Percentiles rank a stretch among this genome's conserved stretches.
phyloP scores from a whole-genome alignment of 305 asterid species.

The Caryopteris hybrid region DNA sequence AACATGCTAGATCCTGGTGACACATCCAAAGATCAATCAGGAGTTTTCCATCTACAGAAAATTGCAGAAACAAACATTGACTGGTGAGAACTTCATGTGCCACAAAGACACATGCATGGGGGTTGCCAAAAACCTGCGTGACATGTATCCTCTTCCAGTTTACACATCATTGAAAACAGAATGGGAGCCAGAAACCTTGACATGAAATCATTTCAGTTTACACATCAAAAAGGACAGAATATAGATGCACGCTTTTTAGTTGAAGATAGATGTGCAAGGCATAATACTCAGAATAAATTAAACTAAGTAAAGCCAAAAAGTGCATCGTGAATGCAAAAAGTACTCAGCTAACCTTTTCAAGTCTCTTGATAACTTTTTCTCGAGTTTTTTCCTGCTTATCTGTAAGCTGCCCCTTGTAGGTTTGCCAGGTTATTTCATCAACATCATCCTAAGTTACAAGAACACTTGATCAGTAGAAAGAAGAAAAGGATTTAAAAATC shows the following conservation, averaged over 20 bases:
- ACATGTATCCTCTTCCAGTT: neutral
- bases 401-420: constrained; percentile 90
- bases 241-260: neutral
- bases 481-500: neutral
- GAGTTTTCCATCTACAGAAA: neutral
- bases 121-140: neutral
- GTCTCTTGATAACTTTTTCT: constrained; percentile 89
- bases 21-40: constrained; percentile 5
- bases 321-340: constrained; percentile 1
- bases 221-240: neutral
- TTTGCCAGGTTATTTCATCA: constrained; percentile 99
- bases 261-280: constrained; percentile 2
- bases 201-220: constrained; percentile 2
- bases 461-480: constrained; percentile 15
- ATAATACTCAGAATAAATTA: neutral
- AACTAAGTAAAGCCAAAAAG: neutral
- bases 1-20: neutral
- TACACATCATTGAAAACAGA: neutral
- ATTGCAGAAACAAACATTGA: neutral
- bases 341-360: constrained; percentile 68
- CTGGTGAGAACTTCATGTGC: constrained; percentile 1
- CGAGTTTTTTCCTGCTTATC: constrained; percentile 99
- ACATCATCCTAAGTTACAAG: constrained; percentile 59
- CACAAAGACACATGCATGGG: constrained; percentile 10
- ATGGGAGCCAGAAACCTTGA: neutral